These are phyloP conservation scores for Bruguiera hainesii DNA, from an alignment of 441 rosid species.

Conservation along the genomic window DNA sequence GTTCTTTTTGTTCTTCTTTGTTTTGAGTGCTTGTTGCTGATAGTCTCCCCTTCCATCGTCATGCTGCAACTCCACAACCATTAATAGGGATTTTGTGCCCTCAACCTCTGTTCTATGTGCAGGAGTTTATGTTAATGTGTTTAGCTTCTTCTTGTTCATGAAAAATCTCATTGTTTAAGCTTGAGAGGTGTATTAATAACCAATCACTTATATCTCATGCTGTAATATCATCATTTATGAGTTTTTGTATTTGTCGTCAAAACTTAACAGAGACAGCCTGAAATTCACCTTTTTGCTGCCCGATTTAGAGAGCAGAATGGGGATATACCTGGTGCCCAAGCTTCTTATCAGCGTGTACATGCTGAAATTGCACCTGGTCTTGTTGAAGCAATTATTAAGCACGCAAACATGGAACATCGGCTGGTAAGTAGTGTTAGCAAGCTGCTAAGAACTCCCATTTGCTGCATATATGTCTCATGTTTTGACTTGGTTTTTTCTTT, in stretches of 20 bases:
- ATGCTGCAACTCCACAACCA: no score
- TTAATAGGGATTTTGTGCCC: no score
- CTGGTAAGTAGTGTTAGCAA: constrained; percentile 46
- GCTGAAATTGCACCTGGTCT: constrained; percentile 90
- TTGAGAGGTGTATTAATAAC: neutral
- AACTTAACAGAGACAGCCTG: constrained; percentile 79
- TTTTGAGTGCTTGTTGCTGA: neutral
- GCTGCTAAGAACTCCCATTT: constrained; percentile 9
- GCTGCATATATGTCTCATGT: constrained; percentile 3
- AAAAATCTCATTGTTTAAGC: neutral
- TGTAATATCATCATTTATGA: neutral
- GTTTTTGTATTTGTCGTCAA: constrained; percentile 10
- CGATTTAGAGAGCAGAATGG: constrained; percentile 87
- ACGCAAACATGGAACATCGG: constrained; percentile 91
- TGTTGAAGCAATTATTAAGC: constrained; percentile 91
- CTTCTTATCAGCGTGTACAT: constrained; percentile 84
- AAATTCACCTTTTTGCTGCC: constrained; percentile 90
- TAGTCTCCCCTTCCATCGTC: neutral
- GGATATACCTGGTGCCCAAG: constrained; percentile 79
- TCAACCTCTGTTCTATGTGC: neutral
- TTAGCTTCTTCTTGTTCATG: neutral
- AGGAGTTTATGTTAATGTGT: neutral
- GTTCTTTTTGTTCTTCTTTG: neutral
- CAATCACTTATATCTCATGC: neutral
- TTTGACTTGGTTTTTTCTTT: constrained; percentile 17